Evolutionary conservation across 805 yeast genomes (phyloP), one percentile per base, ranked within the genome.

Genomic region (Barnettozyma sp.): DNA sequence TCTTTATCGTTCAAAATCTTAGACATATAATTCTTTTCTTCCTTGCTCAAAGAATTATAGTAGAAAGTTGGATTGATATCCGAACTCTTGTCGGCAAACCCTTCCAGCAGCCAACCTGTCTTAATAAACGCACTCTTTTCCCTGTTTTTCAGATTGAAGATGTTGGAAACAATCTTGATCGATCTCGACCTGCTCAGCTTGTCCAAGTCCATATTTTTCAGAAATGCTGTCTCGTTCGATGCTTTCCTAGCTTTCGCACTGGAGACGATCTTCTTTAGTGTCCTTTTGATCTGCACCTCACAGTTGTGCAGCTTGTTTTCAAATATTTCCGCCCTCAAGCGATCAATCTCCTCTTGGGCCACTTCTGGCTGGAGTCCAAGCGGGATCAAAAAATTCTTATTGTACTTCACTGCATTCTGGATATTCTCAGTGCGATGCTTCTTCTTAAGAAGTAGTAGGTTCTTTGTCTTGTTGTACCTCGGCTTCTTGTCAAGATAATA

Each of bases 281-380:
- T 62, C 25, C 70, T 67, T 22, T 45, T 50, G 34, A 73, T 50
- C 39, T 68, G 69, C 28, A 56, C 61, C 11, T 59, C 35, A 0
- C 73, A 58, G 7, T 70, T 66, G 46, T 73, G 71, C 33, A 64
- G 60, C 46, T 78, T 78, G 30, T 70, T 66, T 6, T 57, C 62
- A 41, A 74, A 71, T 6, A 66, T 53, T 20, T 66, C 70, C 2
- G 44, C 26, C 45, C 75, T 71, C 32, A 75, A 54, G 1, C 63
- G 60, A 6, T 50, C 45, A 9, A 78, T 76, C 55, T 65, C 67
- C 11, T 41, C 38, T 18, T 57, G 40, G 1, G 78, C 81, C 4
- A 68, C 73, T 10, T 60, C 58, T 35, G 22, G n/a, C 13, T 33
- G n/a, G 14, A 39, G 29, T 7, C 36, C 42, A 21, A 39, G 15